Conservation (phyloP, 805 yeast species). For the Saturnispora mendoncae region DNA sequence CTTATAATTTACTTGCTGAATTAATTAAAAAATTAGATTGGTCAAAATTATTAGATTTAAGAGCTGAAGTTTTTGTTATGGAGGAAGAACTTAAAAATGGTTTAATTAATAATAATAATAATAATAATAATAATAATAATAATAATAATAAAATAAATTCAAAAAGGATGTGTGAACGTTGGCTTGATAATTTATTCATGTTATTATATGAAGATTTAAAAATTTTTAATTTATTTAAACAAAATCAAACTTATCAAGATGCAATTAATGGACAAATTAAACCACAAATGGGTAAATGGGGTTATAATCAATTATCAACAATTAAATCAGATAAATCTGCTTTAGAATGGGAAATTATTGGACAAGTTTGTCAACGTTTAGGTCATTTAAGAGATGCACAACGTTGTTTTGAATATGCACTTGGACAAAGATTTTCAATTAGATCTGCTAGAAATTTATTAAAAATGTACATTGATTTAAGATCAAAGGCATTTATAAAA, state of each 20-base stretch:
- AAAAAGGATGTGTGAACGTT: slow-evolving; percentile 62
- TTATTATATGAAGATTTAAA: slow-evolving; percentile 62
- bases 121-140: too few relatives aligned
- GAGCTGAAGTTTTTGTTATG: slow-evolving; percentile 63
- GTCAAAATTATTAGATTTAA: slow-evolving; percentile 52
- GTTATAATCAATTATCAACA: slow-evolving; percentile 29
- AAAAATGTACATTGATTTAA: slow-evolving; percentile 38
- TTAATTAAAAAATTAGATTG: slow-evolving; percentile 64
- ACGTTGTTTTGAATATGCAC: slow-evolving; percentile 67
- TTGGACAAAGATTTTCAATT: slow-evolving; percentile 70
- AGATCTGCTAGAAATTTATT: slow-evolving; percentile 68
- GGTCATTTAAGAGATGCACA: slow-evolving; percentile 85
- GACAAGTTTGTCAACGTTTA: slow-evolving; percentile 74
- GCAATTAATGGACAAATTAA: slow-evolving; percentile 1
- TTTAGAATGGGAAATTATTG: slow-evolving; percentile 80
- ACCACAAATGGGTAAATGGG: slow-evolving; percentile 10
- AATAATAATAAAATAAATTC: too few relatives aligned
- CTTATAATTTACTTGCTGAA: slow-evolving; percentile 54
- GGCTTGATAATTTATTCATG: slow-evolving; percentile 68
- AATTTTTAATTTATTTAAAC: slow-evolving; percentile 73
- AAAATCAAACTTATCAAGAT: slow-evolving; percentile 3
- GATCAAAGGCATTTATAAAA: slow-evolving; percentile 1
- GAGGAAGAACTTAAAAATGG: slow-evolving; percentile 46
- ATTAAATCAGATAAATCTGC: slow-evolving; percentile 27
- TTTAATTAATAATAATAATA: slow-evolving; percentile 31